These are phyloP conservation scores for Calocera viscosa DNA, from an alignment of 768 basidiomycete species.

Conservation along the genomic window DNA sequence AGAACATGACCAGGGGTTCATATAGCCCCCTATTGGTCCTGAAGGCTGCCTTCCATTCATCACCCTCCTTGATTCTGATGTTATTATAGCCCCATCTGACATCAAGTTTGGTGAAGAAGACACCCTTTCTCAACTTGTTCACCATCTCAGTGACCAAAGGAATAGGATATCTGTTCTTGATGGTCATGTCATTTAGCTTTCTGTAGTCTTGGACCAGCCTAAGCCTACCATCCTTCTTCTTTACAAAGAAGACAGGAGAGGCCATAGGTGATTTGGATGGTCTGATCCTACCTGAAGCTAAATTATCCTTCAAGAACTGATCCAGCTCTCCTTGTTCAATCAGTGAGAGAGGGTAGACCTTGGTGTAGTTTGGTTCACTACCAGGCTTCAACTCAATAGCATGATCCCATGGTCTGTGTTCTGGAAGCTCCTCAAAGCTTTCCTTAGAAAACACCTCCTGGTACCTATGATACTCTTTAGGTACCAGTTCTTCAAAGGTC, in stretches of 20 bases:
- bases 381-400: slow-evolving; percentile 16
- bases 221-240: slow-evolving; percentile 29
- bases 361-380: not conserved
- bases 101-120: too few relatives aligned
- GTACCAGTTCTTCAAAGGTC: slow-evolving; percentile 7
- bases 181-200: slow-evolving; percentile 15
- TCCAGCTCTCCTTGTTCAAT: slow-evolving; percentile 19
- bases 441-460: slow-evolving; percentile 21
- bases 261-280: slow-evolving; percentile 20
- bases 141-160: slow-evolving; percentile 31
- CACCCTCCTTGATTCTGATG: too few relatives aligned
- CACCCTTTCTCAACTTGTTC: slow-evolving; percentile 17
- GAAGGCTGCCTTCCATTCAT: too few relatives aligned
- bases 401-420: slow-evolving; percentile 16
- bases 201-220: slow-evolving; percentile 28
- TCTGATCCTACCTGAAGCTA: slow-evolving; percentile 15
- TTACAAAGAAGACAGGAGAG: slow-evolving; percentile 25
- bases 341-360: slow-evolving; percentile 19
- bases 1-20: slow-evolving; percentile 26
- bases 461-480: slow-evolving; percentile 12
- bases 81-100: not conserved
- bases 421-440: slow-evolving; percentile 18
- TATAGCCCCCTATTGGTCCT: slow-evolving; percentile 16
- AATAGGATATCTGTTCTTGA: slow-evolving; percentile 9
- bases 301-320: slow-evolving; percentile 22